Base-by-base conservation (phyloP, 83 land plant species). In the Thuja plicata region DNA sequence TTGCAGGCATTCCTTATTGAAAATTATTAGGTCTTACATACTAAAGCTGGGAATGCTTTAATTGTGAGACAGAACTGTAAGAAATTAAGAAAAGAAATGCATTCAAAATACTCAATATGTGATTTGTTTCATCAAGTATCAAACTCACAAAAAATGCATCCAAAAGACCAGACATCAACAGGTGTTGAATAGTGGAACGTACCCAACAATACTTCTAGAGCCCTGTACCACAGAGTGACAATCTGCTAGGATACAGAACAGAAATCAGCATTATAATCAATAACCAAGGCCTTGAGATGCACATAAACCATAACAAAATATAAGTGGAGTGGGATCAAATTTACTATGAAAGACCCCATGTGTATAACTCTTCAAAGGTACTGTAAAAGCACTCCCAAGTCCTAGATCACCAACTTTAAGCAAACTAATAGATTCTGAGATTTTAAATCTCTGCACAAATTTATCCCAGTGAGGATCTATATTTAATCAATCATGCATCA, bases 141-240 rank as follows among this genome's bases (percentile, higher is more conserved):
- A 52, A 84, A 80, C 94, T 81, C 91, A 97, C 98, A 97, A 86
- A 98, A 97, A 34, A 98, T 98, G 84, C 99, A 98, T 1, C 99
- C 99, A 37, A 97, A 98, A 79, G 99, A 98, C 99, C 99, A 98
- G 88, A 98, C 97, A 80, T 98, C 99, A 30, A 97, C 99, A 8
- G 93, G 99, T 11, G 94, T 94, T 3, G 99, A 97, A 89, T 98
- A 98, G 90, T 97, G 99, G 13, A 97, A 95, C 17, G 97, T 91
- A 27, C 99, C 99, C 21, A 98, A 91, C 86, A 98, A 90, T 12
- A 98, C 99, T 89, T 98, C 99, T 9, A 98, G 99, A 79, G 99
- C 99, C 79, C 99, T 92, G 87, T 98, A 98, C 99, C 99, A 97
- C 10, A 98, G 95, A 3, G 99, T 97, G 16, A 97, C 99, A 80